These are phyloP conservation scores for Puccinia hordei DNA, from an alignment of 1,284 basidiomycete species.

Conservation along the genomic window DNA sequence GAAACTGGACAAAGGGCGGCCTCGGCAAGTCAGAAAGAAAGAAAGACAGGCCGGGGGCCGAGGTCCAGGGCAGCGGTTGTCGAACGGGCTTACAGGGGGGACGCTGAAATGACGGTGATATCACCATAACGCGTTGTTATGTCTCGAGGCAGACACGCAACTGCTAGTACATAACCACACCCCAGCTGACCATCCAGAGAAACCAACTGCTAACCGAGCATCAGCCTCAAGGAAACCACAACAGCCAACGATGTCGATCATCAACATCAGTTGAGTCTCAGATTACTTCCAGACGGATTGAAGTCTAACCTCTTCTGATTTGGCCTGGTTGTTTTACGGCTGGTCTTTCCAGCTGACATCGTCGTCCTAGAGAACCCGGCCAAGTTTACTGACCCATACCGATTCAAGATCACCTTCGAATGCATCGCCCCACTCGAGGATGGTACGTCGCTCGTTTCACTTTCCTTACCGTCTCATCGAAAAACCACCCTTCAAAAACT, in stretches of 20 bases:
- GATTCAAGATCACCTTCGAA: conserved; percentile 95
- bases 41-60: too few species aligned
- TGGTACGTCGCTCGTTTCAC: conserved; percentile 63
- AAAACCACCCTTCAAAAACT: not conserved
- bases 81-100: too few species aligned
- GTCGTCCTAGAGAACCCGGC: conserved; percentile 84
- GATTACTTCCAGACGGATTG: not conserved
- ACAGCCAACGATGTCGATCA: conserved; percentile 35
- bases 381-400: conserved; percentile 84
- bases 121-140: too few species aligned
- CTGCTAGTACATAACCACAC: too few species aligned
- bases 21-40: too few species aligned
- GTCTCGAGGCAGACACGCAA: too few species aligned
- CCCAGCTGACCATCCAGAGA: too few species aligned
- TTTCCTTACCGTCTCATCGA: conserved; percentile 9
- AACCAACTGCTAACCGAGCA: too few species aligned
- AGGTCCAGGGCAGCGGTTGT: too few species aligned
- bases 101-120: too few species aligned
- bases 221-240: too few species aligned
- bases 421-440: conserved; percentile 90
- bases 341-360: conserved; percentile 54
- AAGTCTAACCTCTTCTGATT: not conserved
- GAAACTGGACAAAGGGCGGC: too few species aligned
- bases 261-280: conserved; percentile 45
- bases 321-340: conserved; percentile 40